Evolutionary conservation across 2,329 filamentous ascomycete genomes (phyloP).

Genomic region (Fusarium tricinctum): DNA sequence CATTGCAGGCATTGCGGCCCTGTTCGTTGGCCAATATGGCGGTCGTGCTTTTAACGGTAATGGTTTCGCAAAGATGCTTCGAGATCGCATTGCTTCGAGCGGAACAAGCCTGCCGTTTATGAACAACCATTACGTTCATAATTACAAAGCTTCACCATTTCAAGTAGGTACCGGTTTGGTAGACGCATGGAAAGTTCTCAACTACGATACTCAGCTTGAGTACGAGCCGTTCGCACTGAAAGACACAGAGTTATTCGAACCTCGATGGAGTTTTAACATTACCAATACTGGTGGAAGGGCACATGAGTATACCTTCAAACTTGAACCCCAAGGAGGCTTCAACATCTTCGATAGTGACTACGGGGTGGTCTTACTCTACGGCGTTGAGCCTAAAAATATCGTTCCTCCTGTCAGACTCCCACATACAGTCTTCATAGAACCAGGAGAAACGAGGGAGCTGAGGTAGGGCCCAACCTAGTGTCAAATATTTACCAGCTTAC

Average conservation of each 20-base stretch:
- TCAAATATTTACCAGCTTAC: neutral
- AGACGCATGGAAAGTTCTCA: conserved; percentile 61
- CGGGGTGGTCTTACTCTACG: conserved; percentile 50
- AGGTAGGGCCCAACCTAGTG: conserved; percentile 39
- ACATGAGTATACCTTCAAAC: conserved; percentile 58
- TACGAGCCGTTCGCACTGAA: conserved; percentile 63
- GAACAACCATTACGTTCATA: conserved; percentile 38
- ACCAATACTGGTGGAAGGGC: conserved; percentile 59
- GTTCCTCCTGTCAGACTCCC: conserved; percentile 52
- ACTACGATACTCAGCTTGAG: conserved; percentile 55
- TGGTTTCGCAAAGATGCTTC: conserved; percentile 52
- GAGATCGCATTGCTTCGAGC: conserved; percentile 55
- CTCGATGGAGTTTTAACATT: conserved; percentile 55
- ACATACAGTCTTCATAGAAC: conserved; percentile 42
- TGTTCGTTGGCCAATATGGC: conserved; percentile 60
- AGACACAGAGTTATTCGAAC: conserved; percentile 61
- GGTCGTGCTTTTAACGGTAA: conserved; percentile 57
- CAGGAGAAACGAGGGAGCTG: conserved; percentile 51
- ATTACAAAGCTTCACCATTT: conserved; percentile 52
- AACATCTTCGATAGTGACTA: conserved; percentile 52
- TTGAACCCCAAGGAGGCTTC: conserved; percentile 59
- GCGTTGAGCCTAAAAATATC: conserved; percentile 49
- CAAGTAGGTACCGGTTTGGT: conserved; percentile 64
- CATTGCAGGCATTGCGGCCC: conserved; percentile 64
- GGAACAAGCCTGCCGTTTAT: conserved; percentile 53